Percentiles rank a stretch among this genome's conserved stretches.
Conservation (phyloP, 225 moss, liverwort and hornwort genomes). For the Bryum argenteum region DNA sequence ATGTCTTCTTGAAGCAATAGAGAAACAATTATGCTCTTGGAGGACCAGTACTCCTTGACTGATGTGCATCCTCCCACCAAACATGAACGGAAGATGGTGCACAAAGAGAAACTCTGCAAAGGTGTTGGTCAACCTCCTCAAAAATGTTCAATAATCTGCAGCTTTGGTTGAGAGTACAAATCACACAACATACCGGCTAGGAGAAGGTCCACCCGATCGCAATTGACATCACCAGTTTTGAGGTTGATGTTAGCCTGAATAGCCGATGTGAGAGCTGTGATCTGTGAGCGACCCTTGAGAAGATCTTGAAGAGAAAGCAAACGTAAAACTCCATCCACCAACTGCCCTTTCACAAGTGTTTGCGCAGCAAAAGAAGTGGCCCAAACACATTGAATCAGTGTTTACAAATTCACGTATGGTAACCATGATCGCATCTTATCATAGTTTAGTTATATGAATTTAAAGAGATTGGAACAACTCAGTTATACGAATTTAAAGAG, state of each 20-base stretch:
- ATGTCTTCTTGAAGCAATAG: too few species aligned
- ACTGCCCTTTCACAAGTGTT: conserved; percentile 84
- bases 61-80: background rate
- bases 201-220: conserved; percentile 88
- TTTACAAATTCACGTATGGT: background rate
- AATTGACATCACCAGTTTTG: conserved; percentile 66
- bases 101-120: background rate
- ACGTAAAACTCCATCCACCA: conserved; percentile 78
- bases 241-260: conserved; percentile 81
- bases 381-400: background rate
- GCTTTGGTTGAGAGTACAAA: background rate
- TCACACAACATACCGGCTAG: conserved; percentile 65
- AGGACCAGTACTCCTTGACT: too few species aligned
- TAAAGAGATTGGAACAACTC: too few species aligned
- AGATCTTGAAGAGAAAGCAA: conserved; percentile 83
- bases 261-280: conserved; percentile 84
- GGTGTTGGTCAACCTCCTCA: background rate
- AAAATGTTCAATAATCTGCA: background rate
- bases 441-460: too few species aligned
- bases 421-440: too few species aligned
- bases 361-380: conserved; percentile 39
- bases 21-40: too few species aligned
- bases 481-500: too few species aligned
- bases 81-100: background rate
- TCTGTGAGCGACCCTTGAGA: conserved; percentile 62